Conservation (phyloP, 768 basidiomycete genomes). For the Crucibulum laeve region DNA sequence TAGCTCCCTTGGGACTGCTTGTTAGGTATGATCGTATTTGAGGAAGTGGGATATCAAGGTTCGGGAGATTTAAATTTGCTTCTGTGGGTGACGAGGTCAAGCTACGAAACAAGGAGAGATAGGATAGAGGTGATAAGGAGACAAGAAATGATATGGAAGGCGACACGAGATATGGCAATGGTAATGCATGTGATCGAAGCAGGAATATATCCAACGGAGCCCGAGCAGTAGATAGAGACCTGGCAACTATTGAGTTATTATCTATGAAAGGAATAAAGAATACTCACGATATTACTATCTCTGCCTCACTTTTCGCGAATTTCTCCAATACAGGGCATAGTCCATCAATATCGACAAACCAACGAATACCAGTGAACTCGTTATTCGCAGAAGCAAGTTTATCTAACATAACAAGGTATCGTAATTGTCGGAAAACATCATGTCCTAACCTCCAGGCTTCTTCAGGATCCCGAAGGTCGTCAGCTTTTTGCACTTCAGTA, state of each 20-base stretch:
- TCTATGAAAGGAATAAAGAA: not conserved
- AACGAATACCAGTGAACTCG: slow-evolving; percentile 60
- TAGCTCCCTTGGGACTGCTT: slow-evolving; percentile 40
- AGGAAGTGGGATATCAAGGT: slow-evolving; percentile 49
- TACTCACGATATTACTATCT: slow-evolving; percentile 49
- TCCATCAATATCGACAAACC: slow-evolving; percentile 68
- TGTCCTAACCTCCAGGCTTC: slow-evolving; percentile 47
- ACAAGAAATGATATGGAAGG: slow-evolving; percentile 72
- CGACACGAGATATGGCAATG: slow-evolving; percentile 65
- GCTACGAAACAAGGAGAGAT: slow-evolving; percentile 53
- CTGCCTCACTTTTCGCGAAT: slow-evolving; percentile 51
- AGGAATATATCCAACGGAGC: slow-evolving; percentile 73
- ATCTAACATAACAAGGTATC: slow-evolving; percentile 72
- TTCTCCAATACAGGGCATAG: slow-evolving; percentile 44
- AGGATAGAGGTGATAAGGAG: slow-evolving; percentile 64
- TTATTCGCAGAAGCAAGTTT: slow-evolving; percentile 52
- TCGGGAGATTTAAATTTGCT: slow-evolving; percentile 20
- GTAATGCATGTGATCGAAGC: slow-evolving; percentile 58
- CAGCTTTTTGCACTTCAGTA: slow-evolving; percentile 52
- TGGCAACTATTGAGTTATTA: slow-evolving; percentile 14
- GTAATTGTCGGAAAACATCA: slow-evolving; percentile 49
- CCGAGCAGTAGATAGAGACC: slow-evolving; percentile 30
- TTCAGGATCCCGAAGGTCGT: slow-evolving; percentile 43
- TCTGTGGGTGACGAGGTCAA: slow-evolving; percentile 13
- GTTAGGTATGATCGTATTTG: slow-evolving; percentile 44